These are phyloP conservation scores for Penstemon eatonii DNA, from an alignment of 257 asterid genomes.

Conservation along the genomic window DNA sequence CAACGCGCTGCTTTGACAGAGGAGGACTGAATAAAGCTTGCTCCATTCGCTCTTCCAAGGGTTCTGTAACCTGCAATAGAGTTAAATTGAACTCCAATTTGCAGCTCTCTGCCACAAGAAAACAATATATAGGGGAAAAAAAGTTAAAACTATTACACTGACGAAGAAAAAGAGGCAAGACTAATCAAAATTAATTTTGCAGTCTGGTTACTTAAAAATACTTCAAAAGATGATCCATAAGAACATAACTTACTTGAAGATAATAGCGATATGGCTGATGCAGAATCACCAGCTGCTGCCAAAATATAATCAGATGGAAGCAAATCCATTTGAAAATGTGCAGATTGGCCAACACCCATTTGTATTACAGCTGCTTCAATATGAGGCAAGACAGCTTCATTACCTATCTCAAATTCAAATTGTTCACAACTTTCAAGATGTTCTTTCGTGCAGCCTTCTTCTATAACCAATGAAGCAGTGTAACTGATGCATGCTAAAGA, in stretches of 20 bases:
- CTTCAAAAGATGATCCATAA: not conserved
- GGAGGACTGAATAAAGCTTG: conserved; percentile 90
- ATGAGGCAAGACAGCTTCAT: conserved; percentile 63
- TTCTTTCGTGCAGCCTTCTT: conserved; percentile 53
- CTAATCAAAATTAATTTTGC: not conserved
- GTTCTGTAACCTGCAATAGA: conserved; percentile 70
- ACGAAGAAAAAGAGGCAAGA: conserved; percentile 1
- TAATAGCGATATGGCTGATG: conserved; percentile 43
- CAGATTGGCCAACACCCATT: conserved; percentile 76
- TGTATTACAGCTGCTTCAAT: conserved; percentile 71
- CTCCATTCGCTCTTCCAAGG: conserved; percentile 94
- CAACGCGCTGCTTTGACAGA: conserved; percentile 91
- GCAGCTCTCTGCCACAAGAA: conserved; percentile 52
- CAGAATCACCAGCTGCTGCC: conserved; percentile 66
- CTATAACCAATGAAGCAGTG: conserved; percentile 51
- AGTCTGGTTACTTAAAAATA: not conserved
- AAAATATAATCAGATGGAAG: conserved; percentile 65
- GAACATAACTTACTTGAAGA: conserved; percentile 54
- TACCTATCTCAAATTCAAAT: conserved; percentile 91
- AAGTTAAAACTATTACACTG: not conserved
- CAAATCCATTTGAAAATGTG: conserved; percentile 57
- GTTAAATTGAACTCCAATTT: conserved; percentile 62
- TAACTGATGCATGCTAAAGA: conserved; percentile 67
- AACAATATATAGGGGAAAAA: conserved; percentile 6
- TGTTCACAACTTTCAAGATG: conserved; percentile 78